Percentiles rank a stretch among this genome's conserved stretches.
Evolutionary conservation across 345 rosid genomes (phyloP).

Genomic region (Rhodomyrtus tomentosa): DNA sequence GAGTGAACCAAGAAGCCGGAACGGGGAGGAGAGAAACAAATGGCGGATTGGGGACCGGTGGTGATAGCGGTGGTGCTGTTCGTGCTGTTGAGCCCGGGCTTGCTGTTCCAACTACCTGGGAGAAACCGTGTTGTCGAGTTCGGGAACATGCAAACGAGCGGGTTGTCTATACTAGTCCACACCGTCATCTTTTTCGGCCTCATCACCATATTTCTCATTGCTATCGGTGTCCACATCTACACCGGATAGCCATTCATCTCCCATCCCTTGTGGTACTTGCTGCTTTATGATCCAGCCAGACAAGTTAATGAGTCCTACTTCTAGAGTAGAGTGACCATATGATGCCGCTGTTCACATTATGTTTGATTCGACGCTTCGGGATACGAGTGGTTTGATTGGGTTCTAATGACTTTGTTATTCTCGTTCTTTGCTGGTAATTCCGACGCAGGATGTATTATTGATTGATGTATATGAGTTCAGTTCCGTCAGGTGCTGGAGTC

Average conservation of each 20-base stretch:
- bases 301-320: too few species aligned
- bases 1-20: neutral
- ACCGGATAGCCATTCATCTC: conserved; percentile 25
- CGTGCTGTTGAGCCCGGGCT: conserved; percentile 68
- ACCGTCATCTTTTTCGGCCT: conserved; percentile 72
- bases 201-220: conserved; percentile 64
- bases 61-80: conserved; percentile 71
- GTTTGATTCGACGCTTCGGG: neutral
- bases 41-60: conserved; percentile 99
- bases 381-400: neutral
- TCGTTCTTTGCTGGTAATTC: neutral
- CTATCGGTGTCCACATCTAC: conserved; percentile 61
- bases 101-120: conserved; percentile 80
- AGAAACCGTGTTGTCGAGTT: conserved; percentile 44
- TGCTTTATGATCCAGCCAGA: too few species aligned
- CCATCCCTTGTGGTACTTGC: neutral
- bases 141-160: conserved; percentile 68
- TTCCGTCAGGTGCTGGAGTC: neutral
- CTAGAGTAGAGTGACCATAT: too few species aligned
- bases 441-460: neutral
- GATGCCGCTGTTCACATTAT: neutral
- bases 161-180: conserved; percentile 62
- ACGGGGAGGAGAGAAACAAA: neutral
- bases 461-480: neutral
- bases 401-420: neutral